Conservation (phyloP, 2,329 filamentous ascomycete species). For the Hymenoscyphus fraxineus region DNA sequence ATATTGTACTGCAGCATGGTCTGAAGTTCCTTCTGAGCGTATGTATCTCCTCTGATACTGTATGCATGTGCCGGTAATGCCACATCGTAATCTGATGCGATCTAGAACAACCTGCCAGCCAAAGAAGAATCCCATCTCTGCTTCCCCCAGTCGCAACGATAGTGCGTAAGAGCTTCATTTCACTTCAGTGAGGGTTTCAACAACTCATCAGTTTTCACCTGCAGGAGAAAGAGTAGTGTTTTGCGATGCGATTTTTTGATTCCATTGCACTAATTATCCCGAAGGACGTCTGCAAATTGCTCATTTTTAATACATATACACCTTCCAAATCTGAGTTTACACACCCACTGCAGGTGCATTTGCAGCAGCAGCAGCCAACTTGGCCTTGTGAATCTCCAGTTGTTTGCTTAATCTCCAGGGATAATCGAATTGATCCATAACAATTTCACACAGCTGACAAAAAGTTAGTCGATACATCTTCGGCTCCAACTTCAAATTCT, state of each 20-base stretch:
- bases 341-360: too few relatives aligned
- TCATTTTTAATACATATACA: too few relatives aligned
- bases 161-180: not conserved
- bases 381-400: slow-evolving; percentile 6
- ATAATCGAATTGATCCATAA: slow-evolving; percentile 21
- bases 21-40: not conserved
- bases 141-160: not conserved
- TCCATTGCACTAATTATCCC: too few relatives aligned
- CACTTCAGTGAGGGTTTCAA: not conserved
- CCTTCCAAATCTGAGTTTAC: too few relatives aligned
- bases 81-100: not conserved
- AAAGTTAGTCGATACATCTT: not conserved
- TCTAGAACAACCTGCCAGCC: not conserved
- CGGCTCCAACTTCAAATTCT: not conserved
- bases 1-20: not conserved
- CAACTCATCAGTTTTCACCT: not conserved
- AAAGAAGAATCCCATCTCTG: not conserved
- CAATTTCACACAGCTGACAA: slow-evolving; percentile 16
- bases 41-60: not conserved
- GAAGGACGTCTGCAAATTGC: too few relatives aligned
- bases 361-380: slow-evolving; percentile 5
- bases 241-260: too few relatives aligned
- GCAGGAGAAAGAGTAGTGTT: too few relatives aligned
- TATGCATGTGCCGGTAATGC: not conserved
- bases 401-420: slow-evolving; percentile 16